These are phyloP conservation scores for Inga leiocalycina DNA, from an alignment of 306 rosid genomes.

Conservation along the genomic window DNA sequence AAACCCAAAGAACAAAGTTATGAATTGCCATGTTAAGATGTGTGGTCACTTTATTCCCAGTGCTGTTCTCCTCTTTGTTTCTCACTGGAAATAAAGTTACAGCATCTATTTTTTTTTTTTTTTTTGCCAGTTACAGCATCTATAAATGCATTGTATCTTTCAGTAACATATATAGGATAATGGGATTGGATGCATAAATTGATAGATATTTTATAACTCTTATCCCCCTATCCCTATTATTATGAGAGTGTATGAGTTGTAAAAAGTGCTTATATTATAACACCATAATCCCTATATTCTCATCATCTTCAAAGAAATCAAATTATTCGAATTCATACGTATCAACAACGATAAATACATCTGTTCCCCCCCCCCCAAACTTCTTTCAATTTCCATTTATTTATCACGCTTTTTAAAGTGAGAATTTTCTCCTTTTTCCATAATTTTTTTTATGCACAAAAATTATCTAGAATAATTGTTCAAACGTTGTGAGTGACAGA, in stretches of 20 bases:
- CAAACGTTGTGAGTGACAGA: background rate
- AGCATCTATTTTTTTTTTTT: background rate
- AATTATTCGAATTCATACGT: background rate
- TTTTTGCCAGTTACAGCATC: background rate
- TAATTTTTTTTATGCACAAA: too few species aligned
- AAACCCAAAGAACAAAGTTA: background rate
- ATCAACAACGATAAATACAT: background rate
- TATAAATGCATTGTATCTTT: background rate
- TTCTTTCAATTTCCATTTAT: background rate
- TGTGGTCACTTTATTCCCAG: background rate
- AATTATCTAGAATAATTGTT: too few species aligned
- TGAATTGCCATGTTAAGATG: background rate
- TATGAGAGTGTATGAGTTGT: background rate
- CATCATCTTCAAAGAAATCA: background rate
- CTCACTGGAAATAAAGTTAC: background rate
- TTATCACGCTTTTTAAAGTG: too few species aligned
- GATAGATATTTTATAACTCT: background rate
- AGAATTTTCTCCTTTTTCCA: too few species aligned
- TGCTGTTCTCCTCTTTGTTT: background rate
- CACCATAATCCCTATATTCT: background rate
- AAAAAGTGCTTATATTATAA: background rate
- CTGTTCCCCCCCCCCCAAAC: background rate
- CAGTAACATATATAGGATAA: background rate
- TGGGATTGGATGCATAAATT: background rate
- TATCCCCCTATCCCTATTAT: background rate